Evolutionary conservation across 768 basidiomycete species (phyloP).

Genomic region (Suillus discolor): DNA sequence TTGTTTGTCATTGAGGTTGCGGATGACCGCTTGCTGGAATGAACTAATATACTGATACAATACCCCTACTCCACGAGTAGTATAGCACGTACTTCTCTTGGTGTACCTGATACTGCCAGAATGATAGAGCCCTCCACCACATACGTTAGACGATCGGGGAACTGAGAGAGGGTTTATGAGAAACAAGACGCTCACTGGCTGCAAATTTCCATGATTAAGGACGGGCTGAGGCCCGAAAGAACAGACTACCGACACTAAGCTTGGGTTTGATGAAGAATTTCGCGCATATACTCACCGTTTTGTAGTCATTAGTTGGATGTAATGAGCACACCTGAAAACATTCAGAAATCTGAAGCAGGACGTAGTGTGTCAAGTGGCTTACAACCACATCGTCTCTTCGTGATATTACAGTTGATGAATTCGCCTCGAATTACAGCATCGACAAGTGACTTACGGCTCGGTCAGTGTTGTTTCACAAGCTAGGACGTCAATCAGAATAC

Average conservation of each 20-base stretch:
- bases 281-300: constrained; percentile 64
- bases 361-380: constrained; percentile 17
- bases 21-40: constrained; percentile 82
- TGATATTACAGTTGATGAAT: neutral
- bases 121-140: constrained; percentile 69
- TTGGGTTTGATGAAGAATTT: constrained; percentile 4
- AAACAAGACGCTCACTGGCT: constrained; percentile 52
- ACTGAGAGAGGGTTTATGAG: neutral
- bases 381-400: constrained; percentile 66
- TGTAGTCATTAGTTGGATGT: constrained; percentile 88
- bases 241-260: constrained; percentile 60
- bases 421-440: constrained; percentile 7
- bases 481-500: constrained; percentile 28
- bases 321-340: constrained; percentile 69
- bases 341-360: constrained; percentile 9
- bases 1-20: constrained; percentile 81
- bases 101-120: constrained; percentile 90
- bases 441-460: constrained; percentile 63
- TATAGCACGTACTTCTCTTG: constrained; percentile 67
- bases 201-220: constrained; percentile 79
- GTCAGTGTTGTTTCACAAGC: constrained; percentile 81
- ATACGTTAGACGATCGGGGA: constrained; percentile 3
- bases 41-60: constrained; percentile 34
- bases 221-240: constrained; percentile 76
- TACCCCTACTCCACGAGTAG: neutral